Evolutionary conservation across 139 green algal species (phyloP).

Genomic region (Haematococcus sp.): DNA sequence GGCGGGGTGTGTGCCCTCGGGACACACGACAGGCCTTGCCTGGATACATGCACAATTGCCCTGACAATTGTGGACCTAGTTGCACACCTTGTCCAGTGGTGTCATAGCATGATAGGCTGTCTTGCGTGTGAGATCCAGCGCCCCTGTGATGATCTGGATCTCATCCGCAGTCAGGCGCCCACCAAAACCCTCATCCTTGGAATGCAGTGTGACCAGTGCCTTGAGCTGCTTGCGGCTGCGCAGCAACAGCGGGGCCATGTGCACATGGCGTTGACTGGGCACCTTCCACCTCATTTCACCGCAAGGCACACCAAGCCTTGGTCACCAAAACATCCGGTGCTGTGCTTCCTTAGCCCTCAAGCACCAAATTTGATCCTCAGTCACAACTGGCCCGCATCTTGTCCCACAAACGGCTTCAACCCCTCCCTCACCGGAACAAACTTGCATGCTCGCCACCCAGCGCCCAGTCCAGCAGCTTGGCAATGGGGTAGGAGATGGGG

Average conservation of each 20-base stretch:
- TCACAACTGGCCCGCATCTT: not conserved
- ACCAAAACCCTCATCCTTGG: constrained; percentile 33
- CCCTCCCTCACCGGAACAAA: constrained; percentile 1
- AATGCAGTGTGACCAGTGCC: constrained; percentile 15
- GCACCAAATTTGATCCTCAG: no score
- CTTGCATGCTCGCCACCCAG: constrained; percentile 21
- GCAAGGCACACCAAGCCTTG: no score
- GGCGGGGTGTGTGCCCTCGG: no score
- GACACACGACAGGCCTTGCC: no score
- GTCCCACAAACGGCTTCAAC: not conserved
- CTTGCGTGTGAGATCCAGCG: constrained; percentile 72
- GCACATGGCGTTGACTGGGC: no score
- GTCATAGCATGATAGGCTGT: constrained; percentile 68
- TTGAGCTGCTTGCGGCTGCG: constrained; percentile 22
- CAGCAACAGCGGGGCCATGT: constrained; percentile 7
- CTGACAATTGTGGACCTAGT: no score
- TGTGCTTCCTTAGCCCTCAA: no score
- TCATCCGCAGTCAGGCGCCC: constrained; percentile 23
- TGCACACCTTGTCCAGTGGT: constrained; percentile 57
- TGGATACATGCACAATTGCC: no score
- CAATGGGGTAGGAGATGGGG: constrained; percentile 17
- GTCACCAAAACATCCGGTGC: no score
- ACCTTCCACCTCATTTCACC: constrained; percentile 8
- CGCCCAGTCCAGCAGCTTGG: constrained; percentile 19
- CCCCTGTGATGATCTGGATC: constrained; percentile 46